Conservation (phyloP, 257 asterid genomes). For the Coffea canephora region DNA sequence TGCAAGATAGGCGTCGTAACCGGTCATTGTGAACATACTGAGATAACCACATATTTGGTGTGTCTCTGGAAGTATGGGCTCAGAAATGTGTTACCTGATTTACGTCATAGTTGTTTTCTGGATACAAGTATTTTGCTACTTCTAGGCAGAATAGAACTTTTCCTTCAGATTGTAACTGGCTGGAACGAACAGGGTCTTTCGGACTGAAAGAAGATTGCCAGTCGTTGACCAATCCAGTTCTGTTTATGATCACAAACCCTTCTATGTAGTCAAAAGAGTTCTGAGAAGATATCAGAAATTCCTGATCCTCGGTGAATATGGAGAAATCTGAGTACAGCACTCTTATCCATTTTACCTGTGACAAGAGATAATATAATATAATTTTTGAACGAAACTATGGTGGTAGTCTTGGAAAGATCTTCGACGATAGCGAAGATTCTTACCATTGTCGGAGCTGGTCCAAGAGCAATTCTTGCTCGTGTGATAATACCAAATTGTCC, state of each 20-base stretch:
- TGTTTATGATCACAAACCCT: constrained; percentile 75
- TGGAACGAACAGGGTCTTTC: constrained; percentile 64
- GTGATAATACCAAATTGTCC: constrained; percentile 94
- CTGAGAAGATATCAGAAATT: constrained; percentile 56
- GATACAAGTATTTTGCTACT: constrained; percentile 73
- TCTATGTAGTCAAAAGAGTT: constrained; percentile 70
- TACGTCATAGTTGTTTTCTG: constrained; percentile 34
- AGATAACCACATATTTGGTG: background rate
- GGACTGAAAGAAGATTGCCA: constrained; percentile 93
- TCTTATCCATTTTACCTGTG: constrained; percentile 92
- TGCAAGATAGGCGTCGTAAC: constrained; percentile 35
- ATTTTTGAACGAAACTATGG: background rate
- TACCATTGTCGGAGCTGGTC: constrained; percentile 75
- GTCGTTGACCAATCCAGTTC: constrained; percentile 69
- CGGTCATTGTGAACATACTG: constrained; percentile 5
- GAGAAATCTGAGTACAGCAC: constrained; percentile 74
- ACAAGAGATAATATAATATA: background rate
- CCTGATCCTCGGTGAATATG: constrained; percentile 69
- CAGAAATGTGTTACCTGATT: constrained; percentile 44
- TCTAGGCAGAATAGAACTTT: constrained; percentile 80
- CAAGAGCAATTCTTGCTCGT: constrained; percentile 67
- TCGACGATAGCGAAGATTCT: background rate
- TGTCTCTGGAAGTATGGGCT: constrained; percentile 3
- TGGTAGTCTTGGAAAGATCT: background rate
- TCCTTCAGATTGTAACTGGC: constrained; percentile 73